Evolutionary conservation across 306 rosid species (phyloP).

Genomic region (Mucuna pruriens): DNA sequence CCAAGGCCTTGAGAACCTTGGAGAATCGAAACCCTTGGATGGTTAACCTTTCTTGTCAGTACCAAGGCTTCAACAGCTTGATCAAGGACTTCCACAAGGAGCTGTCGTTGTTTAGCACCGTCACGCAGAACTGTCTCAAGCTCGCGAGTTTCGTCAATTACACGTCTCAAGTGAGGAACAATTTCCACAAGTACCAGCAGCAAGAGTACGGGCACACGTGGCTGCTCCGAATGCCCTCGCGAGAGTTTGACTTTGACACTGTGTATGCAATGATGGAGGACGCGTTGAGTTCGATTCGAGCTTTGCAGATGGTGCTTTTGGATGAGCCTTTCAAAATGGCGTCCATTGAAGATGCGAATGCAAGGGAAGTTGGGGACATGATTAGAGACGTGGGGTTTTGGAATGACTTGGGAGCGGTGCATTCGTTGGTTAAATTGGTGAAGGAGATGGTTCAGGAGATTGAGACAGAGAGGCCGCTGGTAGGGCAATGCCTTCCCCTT

Average conservation of each 20-base stretch:
- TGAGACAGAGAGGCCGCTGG: conserved; percentile 73
- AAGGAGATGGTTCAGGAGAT: conserved; percentile 78
- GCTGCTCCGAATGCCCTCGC: conserved; percentile 60
- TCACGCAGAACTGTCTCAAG: conserved; percentile 64
- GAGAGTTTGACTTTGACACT: conserved; percentile 52
- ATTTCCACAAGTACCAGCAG: conserved; percentile 70
- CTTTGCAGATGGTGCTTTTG: conserved; percentile 57
- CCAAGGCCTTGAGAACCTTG: conserved; percentile 74
- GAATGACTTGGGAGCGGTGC: conserved; percentile 73
- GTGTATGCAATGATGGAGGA: conserved; percentile 63
- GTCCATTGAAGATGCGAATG: conserved; percentile 65
- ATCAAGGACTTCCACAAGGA: conserved; percentile 71
- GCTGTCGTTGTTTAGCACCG: conserved; percentile 62
- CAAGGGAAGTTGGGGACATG: conserved; percentile 64
- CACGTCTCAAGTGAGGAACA: conserved; percentile 64
- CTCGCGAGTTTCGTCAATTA: conserved; percentile 69
- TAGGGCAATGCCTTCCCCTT: conserved; percentile 81
- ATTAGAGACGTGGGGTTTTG: conserved; percentile 67
- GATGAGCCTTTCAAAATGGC: conserved; percentile 63
- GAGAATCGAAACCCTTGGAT: conserved; percentile 87
- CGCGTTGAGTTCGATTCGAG: conserved; percentile 53
- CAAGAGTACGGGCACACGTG: conserved; percentile 73
- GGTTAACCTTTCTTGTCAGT: conserved; percentile 90
- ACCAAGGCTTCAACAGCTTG: conserved; percentile 68
- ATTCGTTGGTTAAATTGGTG: conserved; percentile 61